Conservation (phyloP, 192 early-diverging fungal genomes). For the Backusella sp. region DNA sequence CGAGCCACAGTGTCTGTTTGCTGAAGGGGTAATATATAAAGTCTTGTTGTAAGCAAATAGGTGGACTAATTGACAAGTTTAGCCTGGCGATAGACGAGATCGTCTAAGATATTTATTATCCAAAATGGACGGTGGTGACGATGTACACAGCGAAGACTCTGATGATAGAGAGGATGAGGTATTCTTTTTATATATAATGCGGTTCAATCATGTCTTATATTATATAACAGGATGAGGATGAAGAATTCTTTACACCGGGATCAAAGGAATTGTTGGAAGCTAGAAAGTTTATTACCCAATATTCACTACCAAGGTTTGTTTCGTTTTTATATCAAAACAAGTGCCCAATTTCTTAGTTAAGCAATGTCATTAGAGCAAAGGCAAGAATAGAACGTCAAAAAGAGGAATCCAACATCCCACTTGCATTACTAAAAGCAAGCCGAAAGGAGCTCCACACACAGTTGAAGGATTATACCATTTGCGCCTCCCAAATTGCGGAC, state of each 20-base stretch:
- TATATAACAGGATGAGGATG: slow-evolving; percentile 42
- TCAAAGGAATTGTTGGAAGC: slow-evolving; percentile 65
- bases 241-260: slow-evolving; percentile 86
- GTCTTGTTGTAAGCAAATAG: slow-evolving; percentile 31
- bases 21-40: slow-evolving; percentile 68
- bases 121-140: slow-evolving; percentile 43
- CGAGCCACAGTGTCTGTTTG: slow-evolving; percentile 92
- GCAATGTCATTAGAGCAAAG: slow-evolving; percentile 51
- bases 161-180: slow-evolving; percentile 55
- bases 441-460: slow-evolving; percentile 71
- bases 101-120: slow-evolving; percentile 77
- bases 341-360: no score
- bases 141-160: slow-evolving; percentile 44
- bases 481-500: slow-evolving; percentile 86
- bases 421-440: slow-evolving; percentile 66
- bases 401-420: slow-evolving; percentile 61
- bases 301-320: slow-evolving; percentile 65
- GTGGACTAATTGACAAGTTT: background rate
- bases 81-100: slow-evolving; percentile 78
- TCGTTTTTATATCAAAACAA: background rate
- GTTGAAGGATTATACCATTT: slow-evolving; percentile 59
- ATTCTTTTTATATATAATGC: background rate
- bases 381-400: slow-evolving; percentile 62
- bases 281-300: slow-evolving; percentile 66
- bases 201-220: background rate